phyloP scores from a whole-genome alignment of 768 basidiomycete genomes.

The Porphyrellus cyaneotinctus region DNA sequence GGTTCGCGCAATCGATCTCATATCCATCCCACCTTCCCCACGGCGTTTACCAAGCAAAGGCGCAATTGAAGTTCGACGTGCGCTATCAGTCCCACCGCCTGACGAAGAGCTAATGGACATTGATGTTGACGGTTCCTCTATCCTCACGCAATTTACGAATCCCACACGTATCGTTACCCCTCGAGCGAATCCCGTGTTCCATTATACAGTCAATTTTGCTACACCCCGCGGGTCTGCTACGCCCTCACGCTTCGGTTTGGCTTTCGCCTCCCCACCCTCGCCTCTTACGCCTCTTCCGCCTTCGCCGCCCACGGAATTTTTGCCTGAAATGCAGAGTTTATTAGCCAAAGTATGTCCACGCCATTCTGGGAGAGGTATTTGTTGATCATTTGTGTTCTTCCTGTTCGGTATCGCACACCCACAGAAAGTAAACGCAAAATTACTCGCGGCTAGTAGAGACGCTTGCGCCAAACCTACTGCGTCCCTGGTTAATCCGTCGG shows the following conservation, averaged over 20 bases:
- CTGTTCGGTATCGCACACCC: not conserved
- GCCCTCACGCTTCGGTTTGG: not conserved
- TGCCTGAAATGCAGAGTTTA: constrained; percentile 11
- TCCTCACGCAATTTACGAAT: constrained; percentile 24
- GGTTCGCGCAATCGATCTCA: constrained; percentile 20
- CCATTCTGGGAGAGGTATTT: not conserved
- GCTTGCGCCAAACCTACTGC: not conserved
- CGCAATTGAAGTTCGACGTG: constrained; percentile 23
- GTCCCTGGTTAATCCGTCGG: not conserved
- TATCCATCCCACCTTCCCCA: constrained; percentile 24
- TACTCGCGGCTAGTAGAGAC: not conserved
- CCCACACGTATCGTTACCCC: constrained; percentile 4
- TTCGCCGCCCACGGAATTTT: constrained; percentile 34
- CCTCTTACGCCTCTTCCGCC: constrained; percentile 51
- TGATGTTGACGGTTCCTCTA: constrained; percentile 14
- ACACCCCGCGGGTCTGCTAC: constrained; percentile 20
- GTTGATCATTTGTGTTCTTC: not conserved
- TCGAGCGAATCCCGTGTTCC: constrained; percentile 10
- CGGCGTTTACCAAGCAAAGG: constrained; percentile 23
- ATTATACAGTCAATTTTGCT: constrained; percentile 27
- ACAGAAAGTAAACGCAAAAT: constrained; percentile 3
- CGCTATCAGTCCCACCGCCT: constrained; percentile 21
- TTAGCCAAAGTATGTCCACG: constrained; percentile 18
- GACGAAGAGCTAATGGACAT: constrained; percentile 24
- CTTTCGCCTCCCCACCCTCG: constrained; percentile 30